Percentiles rank a stretch among this genome's conserved stretches.
Evolutionary conservation across 805 yeast species (phyloP).

Genomic region (Saccharomycopsis guyanensis): DNA sequence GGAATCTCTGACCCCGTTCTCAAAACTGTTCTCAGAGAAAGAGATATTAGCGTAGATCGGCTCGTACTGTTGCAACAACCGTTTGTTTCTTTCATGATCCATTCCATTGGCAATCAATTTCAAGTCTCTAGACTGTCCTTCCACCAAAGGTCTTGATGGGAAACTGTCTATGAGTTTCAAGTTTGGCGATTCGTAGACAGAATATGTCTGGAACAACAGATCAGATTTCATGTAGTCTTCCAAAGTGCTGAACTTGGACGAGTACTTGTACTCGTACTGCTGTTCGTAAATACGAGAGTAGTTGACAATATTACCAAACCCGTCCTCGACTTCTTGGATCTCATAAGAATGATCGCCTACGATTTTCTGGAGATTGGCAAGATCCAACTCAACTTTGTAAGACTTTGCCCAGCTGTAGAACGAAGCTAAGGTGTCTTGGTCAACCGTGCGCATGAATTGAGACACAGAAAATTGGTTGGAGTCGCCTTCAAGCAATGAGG

Average conservation of each 20-base stretch:
- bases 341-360: slow-evolving; percentile 48
- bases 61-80: slow-evolving; percentile 14
- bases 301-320: slow-evolving; percentile 52
- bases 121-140: slow-evolving; percentile 12
- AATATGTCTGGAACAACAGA: slow-evolving; percentile 26
- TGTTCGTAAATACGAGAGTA: slow-evolving; percentile 28
- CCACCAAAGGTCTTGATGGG: slow-evolving; percentile 16
- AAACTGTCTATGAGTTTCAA: slow-evolving; percentile 36
- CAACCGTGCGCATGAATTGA: slow-evolving; percentile 6
- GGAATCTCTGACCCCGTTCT: slow-evolving; percentile 8
- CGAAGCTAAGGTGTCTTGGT: slow-evolving; percentile 18
- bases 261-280: slow-evolving; percentile 18
- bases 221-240: slow-evolving; percentile 13
- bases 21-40: slow-evolving; percentile 23
- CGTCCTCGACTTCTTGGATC: slow-evolving; percentile 55
- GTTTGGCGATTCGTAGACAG: slow-evolving; percentile 49
- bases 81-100: slow-evolving; percentile 1
- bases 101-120: slow-evolving; percentile 14
- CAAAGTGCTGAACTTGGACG: slow-evolving; percentile 7
- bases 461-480: slow-evolving; percentile 9
- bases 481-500: slow-evolving; percentile 11
- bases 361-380: slow-evolving; percentile 30
- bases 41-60: slow-evolving; percentile 32
- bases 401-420: slow-evolving; percentile 30
- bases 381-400: slow-evolving; percentile 38